These are phyloP conservation scores for Chaetothyriales sp. DNA, from an alignment of 2,329 filamentous ascomycete genomes.

Conservation along the genomic window DNA sequence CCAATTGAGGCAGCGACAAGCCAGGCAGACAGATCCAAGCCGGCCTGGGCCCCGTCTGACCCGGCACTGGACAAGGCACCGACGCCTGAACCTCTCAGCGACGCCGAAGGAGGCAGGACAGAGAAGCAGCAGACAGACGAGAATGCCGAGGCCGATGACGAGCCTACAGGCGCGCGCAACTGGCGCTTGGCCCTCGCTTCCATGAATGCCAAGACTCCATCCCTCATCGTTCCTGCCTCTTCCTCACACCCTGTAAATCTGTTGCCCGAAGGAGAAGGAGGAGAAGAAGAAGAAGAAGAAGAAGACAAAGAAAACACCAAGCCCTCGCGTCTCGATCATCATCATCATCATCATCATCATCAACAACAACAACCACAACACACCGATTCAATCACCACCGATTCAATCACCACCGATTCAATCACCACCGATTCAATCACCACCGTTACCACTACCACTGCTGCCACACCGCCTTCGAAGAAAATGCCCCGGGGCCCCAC, in stretches of 20 bases:
- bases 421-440: too few relatives aligned
- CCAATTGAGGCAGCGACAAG: too few relatives aligned
- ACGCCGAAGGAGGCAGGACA: background rate
- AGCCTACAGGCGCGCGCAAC: background rate
- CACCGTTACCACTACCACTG: background rate
- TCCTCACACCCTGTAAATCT: background rate
- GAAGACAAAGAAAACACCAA: background rate
- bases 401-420: constrained; percentile 5
- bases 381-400: background rate
- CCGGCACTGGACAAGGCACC: background rate
- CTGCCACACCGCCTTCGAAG: background rate
- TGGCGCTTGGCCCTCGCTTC: background rate
- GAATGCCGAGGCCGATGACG: background rate
- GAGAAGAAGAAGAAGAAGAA: constrained; percentile 1
- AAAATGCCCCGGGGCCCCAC: background rate
- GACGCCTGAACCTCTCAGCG: background rate
- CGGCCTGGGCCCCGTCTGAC: background rate
- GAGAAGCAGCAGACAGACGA: background rate
- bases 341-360: constrained; percentile 1
- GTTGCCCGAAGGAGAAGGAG: constrained; percentile 2
- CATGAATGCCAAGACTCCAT: background rate
- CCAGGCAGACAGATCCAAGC: too few relatives aligned
- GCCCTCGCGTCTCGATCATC: constrained; percentile 8
- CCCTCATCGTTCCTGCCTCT: background rate
- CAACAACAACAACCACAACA: background rate